phyloP scores from a whole-genome alignment of 23 red algal species.

The Gracilaria domingensis region DNA sequence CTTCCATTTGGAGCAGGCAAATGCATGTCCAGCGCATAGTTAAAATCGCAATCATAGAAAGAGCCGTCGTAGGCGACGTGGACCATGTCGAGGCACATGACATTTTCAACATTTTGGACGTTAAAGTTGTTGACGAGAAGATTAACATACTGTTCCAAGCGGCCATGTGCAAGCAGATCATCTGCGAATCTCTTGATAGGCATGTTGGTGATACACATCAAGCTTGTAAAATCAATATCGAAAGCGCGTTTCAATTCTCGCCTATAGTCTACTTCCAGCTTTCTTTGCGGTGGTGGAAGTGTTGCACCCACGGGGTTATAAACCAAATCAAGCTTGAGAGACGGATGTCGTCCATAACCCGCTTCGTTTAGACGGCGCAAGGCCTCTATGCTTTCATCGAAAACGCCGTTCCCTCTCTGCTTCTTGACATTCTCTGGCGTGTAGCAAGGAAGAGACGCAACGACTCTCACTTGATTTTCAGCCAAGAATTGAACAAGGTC shows the following conservation, averaged over 20 bases:
- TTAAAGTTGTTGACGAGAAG: constrained; percentile 80
- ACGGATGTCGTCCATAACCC: constrained; percentile 80
- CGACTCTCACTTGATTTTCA: constrained; percentile 74
- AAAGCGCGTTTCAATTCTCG: constrained; percentile 77
- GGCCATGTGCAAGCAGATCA: constrained; percentile 69
- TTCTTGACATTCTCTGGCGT: constrained; percentile 83
- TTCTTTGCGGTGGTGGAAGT: constrained; percentile 81
- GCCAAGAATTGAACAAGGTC: constrained; percentile 86
- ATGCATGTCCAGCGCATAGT: constrained; percentile 93
- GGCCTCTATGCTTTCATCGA: constrained; percentile 81
- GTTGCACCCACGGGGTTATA: constrained; percentile 90
- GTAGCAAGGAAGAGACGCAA: constrained; percentile 97
- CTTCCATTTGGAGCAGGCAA: constrained; percentile 33
- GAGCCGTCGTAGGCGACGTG: constrained; percentile 89
- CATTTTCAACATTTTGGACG: constrained; percentile 46
- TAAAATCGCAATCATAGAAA: constrained; percentile 98
- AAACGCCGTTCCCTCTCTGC: constrained; percentile 91
- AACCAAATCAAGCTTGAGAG: constrained; percentile 84
- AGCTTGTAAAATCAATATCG: constrained; percentile 83
- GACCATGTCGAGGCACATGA: constrained; percentile 96
- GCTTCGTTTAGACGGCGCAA: constrained; percentile 77
- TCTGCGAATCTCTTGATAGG: constrained; percentile 95
- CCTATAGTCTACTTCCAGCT: constrained; percentile 86
- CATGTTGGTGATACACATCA: constrained; percentile 95
- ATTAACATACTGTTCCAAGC: constrained; percentile 73